A percentile compares a stretch with the other conserved stretches of the same genome.
phyloP scores from a whole-genome alignment of 371 early-diverging fungal species.

The Mucor sp. region DNA sequence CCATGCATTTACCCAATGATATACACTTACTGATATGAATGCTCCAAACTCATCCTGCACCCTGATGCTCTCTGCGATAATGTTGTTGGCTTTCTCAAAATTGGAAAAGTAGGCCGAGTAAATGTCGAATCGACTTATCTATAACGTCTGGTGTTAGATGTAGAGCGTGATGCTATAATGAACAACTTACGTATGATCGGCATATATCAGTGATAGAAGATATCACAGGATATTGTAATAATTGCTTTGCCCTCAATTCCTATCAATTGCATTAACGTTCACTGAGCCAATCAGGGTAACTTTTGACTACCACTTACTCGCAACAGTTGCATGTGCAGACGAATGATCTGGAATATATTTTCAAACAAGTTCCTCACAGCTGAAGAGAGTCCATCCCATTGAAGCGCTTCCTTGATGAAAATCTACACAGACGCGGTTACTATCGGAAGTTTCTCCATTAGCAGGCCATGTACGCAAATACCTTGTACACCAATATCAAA shows the following conservation, averaged over 20 bases:
- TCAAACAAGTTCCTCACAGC: slow-evolving; percentile 57
- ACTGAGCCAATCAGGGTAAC: background rate
- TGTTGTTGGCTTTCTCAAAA: slow-evolving; percentile 40
- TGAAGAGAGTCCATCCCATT: slow-evolving; percentile 49
- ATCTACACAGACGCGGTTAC: slow-evolving; percentile 27
- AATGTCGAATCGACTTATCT: slow-evolving; percentile 15
- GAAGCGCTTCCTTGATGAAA: slow-evolving; percentile 49
- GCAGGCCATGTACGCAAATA: slow-evolving; percentile 10
- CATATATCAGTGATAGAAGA: slow-evolving; percentile 33
- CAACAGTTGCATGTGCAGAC: slow-evolving; percentile 42
- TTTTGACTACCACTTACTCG: no score
- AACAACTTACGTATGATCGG: slow-evolving; percentile 24
- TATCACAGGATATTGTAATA: slow-evolving; percentile 26
- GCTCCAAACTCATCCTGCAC: slow-evolving; percentile 28
- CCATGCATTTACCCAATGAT: background rate
- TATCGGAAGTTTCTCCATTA: background rate
- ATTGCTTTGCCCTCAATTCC: slow-evolving; percentile 31
- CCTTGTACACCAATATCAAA: slow-evolving; percentile 59
- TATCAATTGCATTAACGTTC: background rate
- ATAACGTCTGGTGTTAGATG: background rate
- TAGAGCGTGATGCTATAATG: background rate
- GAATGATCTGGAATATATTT: slow-evolving; percentile 52
- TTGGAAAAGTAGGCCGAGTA: slow-evolving; percentile 34
- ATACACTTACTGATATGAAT: slow-evolving; percentile 29
- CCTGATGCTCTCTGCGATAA: slow-evolving; percentile 25